Evolutionary conservation across 441 rosid genomes (phyloP).

Genomic region (Syzygium malaccense): DNA sequence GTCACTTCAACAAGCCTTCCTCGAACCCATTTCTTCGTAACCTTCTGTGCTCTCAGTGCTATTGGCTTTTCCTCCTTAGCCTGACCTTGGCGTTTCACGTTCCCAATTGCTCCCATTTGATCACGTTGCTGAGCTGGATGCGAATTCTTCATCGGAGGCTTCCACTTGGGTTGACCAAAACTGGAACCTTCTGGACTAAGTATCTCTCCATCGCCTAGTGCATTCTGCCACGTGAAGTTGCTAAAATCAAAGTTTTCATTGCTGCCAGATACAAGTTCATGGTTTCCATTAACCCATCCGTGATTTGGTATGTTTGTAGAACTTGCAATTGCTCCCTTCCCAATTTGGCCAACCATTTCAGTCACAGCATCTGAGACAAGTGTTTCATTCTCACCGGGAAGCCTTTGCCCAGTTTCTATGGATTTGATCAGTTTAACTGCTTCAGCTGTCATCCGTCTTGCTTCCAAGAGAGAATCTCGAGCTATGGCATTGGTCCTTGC

Average conservation of each 20-base stretch:
- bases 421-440: slow-evolving; percentile 4
- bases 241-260: background rate
- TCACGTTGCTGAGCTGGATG: background rate
- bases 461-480: slow-evolving; percentile 3
- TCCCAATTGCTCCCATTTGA: background rate
- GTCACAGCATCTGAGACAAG: background rate
- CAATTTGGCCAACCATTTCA: background rate
- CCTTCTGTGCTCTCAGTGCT: background rate
- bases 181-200: background rate
- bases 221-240: background rate
- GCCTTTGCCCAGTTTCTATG: background rate
- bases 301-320: background rate
- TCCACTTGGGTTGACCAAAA: background rate
- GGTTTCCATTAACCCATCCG: background rate
- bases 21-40: slow-evolving; percentile 9
- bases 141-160: background rate
- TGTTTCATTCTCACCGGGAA: background rate
- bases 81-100: background rate
- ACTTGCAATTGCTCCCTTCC: background rate
- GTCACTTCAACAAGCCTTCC: slow-evolving; percentile 1
- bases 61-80: background rate
- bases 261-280: background rate
- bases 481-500: background rate
- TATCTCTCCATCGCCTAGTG: background rate
- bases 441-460: slow-evolving; percentile 2